phyloP scores from a whole-genome alignment of 306 rosid genomes.

The Ormosia semicastrata region DNA sequence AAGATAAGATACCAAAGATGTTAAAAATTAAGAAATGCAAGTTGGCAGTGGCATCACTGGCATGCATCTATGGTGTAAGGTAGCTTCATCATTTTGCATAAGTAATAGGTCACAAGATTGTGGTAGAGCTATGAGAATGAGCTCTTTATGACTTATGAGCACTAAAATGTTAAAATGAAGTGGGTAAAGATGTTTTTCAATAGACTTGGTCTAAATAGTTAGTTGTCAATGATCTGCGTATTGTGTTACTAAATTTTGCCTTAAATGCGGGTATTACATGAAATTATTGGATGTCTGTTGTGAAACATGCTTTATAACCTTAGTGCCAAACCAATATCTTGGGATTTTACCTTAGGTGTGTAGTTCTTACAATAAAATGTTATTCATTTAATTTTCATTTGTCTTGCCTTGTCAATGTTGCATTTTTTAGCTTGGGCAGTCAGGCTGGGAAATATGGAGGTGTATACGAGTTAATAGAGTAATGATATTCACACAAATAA shows the following conservation, averaged over 20 bases:
- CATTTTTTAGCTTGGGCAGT: neutral
- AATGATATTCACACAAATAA: neutral
- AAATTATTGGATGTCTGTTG: neutral
- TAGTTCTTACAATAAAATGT: neutral
- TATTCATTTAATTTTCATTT: neutral
- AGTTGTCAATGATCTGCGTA: neutral
- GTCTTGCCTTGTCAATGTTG: neutral
- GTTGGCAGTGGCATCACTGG: conserved; percentile 16
- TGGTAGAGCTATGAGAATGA: neutral
- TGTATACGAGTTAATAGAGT: neutral
- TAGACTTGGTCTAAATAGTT: neutral
- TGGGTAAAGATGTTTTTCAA: neutral
- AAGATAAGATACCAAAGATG: neutral
- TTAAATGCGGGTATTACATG: neutral
- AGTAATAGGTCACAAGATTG: neutral
- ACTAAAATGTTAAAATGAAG: neutral
- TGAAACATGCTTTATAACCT: neutral
- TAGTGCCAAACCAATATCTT: neutral
- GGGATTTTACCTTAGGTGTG: neutral
- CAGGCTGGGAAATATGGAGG: neutral
- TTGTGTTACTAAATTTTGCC: neutral
- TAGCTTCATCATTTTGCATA: conserved; percentile 24
- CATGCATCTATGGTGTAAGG: conserved; percentile 6
- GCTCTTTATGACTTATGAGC: neutral
- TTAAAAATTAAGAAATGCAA: neutral